Base-by-base conservation (phyloP, 345 rosid genomes). In the Bruguiera gymnorhiza region DNA sequence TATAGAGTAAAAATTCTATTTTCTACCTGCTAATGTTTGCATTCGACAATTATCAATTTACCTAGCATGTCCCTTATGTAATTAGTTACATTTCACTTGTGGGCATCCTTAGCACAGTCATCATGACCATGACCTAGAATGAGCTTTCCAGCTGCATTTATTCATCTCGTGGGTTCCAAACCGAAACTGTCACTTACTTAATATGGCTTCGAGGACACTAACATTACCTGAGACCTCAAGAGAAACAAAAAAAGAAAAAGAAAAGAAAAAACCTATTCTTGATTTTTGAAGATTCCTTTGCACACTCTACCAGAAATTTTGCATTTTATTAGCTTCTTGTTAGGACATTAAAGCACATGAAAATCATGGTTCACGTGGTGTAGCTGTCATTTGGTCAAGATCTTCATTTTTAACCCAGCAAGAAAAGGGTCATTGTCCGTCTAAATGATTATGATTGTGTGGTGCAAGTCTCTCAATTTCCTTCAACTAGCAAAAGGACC, bases 181-280 rank as follows among this genome's bases (percentile, higher is more conserved):
- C 15, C 0, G n/a, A 5, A 20, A 10, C 6, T 19, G 37, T 34
- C 0, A 8, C 9, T 21, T 3, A 16, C 18, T 29, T 37, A 5
- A 48, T 31, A 67, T 66, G 26, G 24, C 84, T 81, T 81, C 48
- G 70, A 52, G 20, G 15, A 54, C 74, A 78, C 60, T 70, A 70
- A 72, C 26, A n/a, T 32, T 74, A 24, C 21, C 75, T 29, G 48
- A 36, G 27, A 54, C 34, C 53, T 72, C 24, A 81, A 81, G 87
- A 84, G 76, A 34, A 34, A 7, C 9, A 7, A 1, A 6, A 6
- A 6, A 0, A 34, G 1, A 34, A 6, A 34, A 34, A 34, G 24
- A 24, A 24, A 24, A 24, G 24, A 6, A 34, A 6, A 83, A 13
- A 5, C 65, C 30, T 48, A 70, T 76, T 37, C 83, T 83, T 83